Conservation (phyloP, 176 grass and related monocot species). For the Phyllostachys edulis region DNA sequence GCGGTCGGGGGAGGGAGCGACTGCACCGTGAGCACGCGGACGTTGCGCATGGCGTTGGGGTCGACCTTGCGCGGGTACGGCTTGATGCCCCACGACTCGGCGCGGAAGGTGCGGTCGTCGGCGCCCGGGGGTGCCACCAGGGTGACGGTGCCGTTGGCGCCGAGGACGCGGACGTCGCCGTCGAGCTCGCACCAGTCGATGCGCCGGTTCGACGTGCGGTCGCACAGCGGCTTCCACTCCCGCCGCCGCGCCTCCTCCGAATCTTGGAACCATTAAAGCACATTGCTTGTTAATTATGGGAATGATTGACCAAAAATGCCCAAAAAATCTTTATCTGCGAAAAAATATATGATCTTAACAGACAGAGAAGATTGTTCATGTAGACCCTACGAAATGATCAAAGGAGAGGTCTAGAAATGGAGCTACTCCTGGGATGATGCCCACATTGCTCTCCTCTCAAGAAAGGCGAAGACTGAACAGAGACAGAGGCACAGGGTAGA, state of each 20-base stretch:
- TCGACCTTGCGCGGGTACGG: constrained; percentile 73
- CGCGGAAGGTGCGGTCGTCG: constrained; percentile 39
- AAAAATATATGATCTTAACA: neutral
- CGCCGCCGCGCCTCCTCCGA: constrained; percentile 1
- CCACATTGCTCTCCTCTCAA: constrained; percentile 39
- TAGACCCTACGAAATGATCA: constrained; percentile 21
- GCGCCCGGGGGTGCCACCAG: constrained; percentile 39
- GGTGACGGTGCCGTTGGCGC: constrained; percentile 44
- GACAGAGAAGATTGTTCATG: neutral
- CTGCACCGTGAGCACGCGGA: constrained; percentile 44
- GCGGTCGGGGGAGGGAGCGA: neutral
- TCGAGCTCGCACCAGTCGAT: constrained; percentile 40
- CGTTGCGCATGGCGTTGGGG: constrained; percentile 43
- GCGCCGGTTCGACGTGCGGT: constrained; percentile 42
- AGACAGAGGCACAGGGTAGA: no score
- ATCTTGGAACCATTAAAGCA: constrained; percentile 28
- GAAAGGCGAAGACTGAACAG: constrained; percentile 22
- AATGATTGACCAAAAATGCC: neutral
- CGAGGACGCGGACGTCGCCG: constrained; percentile 67
- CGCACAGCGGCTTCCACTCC: constrained; percentile 70
- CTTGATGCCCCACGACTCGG: constrained; percentile 59
- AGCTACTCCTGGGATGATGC: neutral
- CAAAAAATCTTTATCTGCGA: neutral
- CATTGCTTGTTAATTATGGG: constrained; percentile 23
- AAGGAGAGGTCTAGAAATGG: constrained; percentile 18